These are phyloP conservation scores for Candida michaelii DNA, from an alignment of 805 yeast genomes.

Conservation along the genomic window DNA sequence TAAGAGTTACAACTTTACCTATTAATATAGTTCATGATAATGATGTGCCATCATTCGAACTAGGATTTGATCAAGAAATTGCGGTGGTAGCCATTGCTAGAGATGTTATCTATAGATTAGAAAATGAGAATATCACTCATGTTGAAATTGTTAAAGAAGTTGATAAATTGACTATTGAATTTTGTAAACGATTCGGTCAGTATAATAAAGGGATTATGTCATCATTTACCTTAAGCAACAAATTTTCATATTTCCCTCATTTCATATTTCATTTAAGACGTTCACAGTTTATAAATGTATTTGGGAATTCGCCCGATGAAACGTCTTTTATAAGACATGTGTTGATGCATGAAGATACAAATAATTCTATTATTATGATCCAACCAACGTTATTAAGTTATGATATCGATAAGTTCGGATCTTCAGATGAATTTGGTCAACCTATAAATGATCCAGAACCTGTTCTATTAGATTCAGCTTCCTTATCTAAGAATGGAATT, in stretches of 20 bases:
- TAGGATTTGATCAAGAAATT: constrained; percentile 96
- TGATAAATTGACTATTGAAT: constrained; percentile 83
- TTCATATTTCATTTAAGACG: constrained; percentile 94
- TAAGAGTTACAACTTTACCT: constrained; percentile 77
- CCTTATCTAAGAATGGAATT: constrained; percentile 85
- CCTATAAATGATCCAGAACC: constrained; percentile 71
- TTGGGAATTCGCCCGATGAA: constrained; percentile 98
- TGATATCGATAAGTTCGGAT: constrained; percentile 46
- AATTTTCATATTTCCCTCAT: constrained; percentile 89
- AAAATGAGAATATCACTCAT: constrained; percentile 64
- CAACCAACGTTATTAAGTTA: constrained; percentile 88
- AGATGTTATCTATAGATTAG: constrained; percentile 76
- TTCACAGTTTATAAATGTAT: constrained; percentile 92
- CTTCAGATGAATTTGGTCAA: constrained; percentile 30
- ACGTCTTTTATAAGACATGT: constrained; percentile 96
- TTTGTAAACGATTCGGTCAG: constrained; percentile 92
- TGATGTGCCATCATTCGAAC: constrained; percentile 47
- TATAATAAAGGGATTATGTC: constrained; percentile 82
- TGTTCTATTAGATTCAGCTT: constrained; percentile 88
- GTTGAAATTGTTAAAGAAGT: constrained; percentile 91
- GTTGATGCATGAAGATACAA: constrained; percentile 85
- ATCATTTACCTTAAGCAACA: constrained; percentile 79
- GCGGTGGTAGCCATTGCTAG: constrained; percentile 94
- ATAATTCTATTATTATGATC: constrained; percentile 92
- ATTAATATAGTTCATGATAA: constrained; percentile 56